Percentiles rank a stretch among this genome's conserved stretches.
Conservation (phyloP, 2,329 filamentous ascomycete species). For the Chrysosporium keratinophilum region DNA sequence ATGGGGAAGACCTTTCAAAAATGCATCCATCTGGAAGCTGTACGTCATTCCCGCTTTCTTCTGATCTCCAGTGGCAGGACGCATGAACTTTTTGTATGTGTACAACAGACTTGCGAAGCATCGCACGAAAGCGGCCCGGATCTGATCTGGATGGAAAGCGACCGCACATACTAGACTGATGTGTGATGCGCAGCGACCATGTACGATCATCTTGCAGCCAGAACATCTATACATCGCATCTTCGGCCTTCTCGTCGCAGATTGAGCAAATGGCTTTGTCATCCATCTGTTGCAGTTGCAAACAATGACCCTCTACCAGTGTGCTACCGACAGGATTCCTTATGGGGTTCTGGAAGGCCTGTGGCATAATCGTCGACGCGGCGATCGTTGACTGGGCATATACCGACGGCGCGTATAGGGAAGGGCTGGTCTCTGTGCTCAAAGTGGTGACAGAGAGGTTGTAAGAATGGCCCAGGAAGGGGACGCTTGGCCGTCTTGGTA, state of each 20-base stretch:
- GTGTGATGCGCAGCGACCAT: constrained; percentile 49
- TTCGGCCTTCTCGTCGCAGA: constrained; percentile 49
- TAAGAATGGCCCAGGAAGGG: constrained; percentile 59
- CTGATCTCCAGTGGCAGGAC: constrained; percentile 49
- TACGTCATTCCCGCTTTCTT: constrained; percentile 54
- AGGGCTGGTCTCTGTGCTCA: constrained; percentile 29
- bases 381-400: constrained; percentile 42
- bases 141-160: constrained; percentile 56
- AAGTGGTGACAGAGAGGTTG: constrained; percentile 36
- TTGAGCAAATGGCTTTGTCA: constrained; percentile 36
- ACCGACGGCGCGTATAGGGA: constrained; percentile 38
- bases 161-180: constrained; percentile 57
- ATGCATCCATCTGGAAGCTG: constrained; percentile 57
- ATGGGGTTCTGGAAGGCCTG: constrained; percentile 26
- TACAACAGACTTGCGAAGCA: constrained; percentile 60
- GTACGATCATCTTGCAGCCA: constrained; percentile 43
- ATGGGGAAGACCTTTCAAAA: constrained; percentile 52
- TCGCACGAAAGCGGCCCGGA: constrained; percentile 57
- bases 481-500: constrained; percentile 51
- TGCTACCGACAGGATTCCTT: constrained; percentile 22
- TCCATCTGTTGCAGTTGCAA: constrained; percentile 37
- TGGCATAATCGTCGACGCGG: constrained; percentile 43
- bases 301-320: constrained; percentile 41
- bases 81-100: constrained; percentile 55
- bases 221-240: constrained; percentile 44